phyloP scores from a whole-genome alignment of 495 filamentous ascomycete species.

The Annulohypoxylon maeteangense region DNA sequence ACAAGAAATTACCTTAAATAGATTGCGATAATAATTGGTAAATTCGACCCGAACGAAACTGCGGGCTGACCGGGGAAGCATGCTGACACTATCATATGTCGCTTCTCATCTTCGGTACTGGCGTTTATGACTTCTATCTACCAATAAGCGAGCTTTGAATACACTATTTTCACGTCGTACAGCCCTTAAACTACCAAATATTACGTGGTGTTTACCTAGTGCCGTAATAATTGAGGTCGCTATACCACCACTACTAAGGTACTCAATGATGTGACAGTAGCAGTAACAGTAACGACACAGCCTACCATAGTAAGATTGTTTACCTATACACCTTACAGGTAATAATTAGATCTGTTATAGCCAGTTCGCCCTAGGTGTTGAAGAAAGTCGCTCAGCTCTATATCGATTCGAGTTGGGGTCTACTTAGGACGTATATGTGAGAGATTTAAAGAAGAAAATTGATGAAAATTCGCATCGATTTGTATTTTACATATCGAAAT shows the following conservation, averaged over 20 bases:
- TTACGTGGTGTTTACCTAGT: not conserved
- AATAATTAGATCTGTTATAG: not conserved
- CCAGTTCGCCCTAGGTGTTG: not conserved
- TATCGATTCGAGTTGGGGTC: not conserved
- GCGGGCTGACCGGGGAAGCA: not conserved
- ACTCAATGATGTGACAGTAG: not conserved
- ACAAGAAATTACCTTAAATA: not conserved
- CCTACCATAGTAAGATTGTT: not conserved
- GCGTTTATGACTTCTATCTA: not conserved
- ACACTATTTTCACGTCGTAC: not conserved
- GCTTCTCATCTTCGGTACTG: not conserved
- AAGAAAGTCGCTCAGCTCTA: not conserved
- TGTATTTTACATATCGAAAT: not conserved
- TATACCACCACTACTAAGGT: not conserved
- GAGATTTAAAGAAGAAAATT: not conserved
- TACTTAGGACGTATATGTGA: not conserved
- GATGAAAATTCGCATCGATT: not conserved
- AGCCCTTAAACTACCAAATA: not conserved
- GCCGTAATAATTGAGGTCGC: not conserved
- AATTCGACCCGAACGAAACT: not conserved
- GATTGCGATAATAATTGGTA: not conserved
- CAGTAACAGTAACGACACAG: not conserved
- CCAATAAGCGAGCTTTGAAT: constrained; percentile 7
- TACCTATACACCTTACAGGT: not conserved
- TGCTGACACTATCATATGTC: not conserved